These are phyloP conservation scores for Trichomonas tenax DNA, from an alignment of 208 protist species.

Conservation along the genomic window DNA sequence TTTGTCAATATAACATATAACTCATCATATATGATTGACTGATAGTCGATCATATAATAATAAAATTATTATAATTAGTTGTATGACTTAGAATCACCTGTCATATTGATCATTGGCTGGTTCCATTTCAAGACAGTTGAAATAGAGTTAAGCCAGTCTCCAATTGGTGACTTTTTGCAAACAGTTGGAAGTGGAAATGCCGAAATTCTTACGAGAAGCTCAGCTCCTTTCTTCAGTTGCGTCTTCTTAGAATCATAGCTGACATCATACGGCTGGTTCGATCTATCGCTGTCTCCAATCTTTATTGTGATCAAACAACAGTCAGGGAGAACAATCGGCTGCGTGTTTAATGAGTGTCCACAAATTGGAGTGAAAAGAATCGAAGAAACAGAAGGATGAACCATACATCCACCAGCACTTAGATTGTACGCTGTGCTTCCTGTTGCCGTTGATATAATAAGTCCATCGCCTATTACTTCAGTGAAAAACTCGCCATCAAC, in stretches of 20 bases:
- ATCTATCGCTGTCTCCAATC: neutral
- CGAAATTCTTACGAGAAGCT: neutral
- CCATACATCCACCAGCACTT: neutral
- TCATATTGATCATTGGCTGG: neutral
- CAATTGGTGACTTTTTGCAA: neutral
- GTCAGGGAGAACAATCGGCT: neutral
- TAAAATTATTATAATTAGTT: too few species aligned
- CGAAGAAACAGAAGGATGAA: slow-evolving; percentile 7
- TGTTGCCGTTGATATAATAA: neutral
- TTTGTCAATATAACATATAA: too few species aligned
- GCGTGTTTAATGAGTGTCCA: neutral
- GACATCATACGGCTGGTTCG: neutral
- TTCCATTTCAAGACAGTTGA: slow-evolving; percentile 11
- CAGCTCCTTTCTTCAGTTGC: neutral
- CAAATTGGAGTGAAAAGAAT: neutral
- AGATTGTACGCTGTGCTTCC: neutral
- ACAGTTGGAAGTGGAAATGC: neutral
- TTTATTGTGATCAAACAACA: neutral
- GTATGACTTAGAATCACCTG: neutral
- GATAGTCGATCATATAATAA: too few species aligned
- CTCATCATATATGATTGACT: too few species aligned
- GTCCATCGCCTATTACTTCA: neutral
- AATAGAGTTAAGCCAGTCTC: neutral
- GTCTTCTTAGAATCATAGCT: neutral
- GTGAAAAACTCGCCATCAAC: neutral